These are phyloP conservation scores for Warburgia ugandensis DNA, from an alignment of 164 flowering plant species.

Conservation along the genomic window DNA sequence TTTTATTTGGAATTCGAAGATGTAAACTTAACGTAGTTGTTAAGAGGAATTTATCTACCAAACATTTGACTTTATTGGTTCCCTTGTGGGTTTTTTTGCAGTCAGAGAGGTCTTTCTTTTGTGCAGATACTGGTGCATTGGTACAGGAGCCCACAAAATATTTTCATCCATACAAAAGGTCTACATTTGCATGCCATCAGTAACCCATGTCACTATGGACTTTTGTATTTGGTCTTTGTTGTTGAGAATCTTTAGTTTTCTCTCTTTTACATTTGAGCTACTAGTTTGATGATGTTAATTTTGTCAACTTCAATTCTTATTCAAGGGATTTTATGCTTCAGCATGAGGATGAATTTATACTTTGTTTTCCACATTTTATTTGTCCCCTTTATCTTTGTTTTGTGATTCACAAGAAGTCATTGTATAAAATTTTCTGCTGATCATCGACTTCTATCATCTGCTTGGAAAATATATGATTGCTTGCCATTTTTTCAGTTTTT, in stretches of 20 bases:
- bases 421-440: no score
- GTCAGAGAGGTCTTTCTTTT: constrained; percentile 79
- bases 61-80: no score
- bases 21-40: no score
- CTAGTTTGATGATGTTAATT: background rate
- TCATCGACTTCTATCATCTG: no score
- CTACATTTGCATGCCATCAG: background rate
- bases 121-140: constrained; percentile 89
- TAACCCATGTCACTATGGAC: background rate
- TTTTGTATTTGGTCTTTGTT: background rate
- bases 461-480: no score
- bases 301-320: background rate
- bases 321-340: background rate
- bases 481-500: no score
- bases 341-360: background rate
- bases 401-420: no score
- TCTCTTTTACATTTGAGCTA: background rate
- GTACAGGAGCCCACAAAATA: constrained; percentile 51
- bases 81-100: no score
- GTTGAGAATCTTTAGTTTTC: background rate
- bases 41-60: no score
- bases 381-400: background rate
- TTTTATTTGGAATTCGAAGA: no score
- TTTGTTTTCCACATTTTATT: background rate
- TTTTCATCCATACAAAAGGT: constrained; percentile 68